Conservation (phyloP, 495 filamentous ascomycete genomes). For the Podospora fimiseda region DNA sequence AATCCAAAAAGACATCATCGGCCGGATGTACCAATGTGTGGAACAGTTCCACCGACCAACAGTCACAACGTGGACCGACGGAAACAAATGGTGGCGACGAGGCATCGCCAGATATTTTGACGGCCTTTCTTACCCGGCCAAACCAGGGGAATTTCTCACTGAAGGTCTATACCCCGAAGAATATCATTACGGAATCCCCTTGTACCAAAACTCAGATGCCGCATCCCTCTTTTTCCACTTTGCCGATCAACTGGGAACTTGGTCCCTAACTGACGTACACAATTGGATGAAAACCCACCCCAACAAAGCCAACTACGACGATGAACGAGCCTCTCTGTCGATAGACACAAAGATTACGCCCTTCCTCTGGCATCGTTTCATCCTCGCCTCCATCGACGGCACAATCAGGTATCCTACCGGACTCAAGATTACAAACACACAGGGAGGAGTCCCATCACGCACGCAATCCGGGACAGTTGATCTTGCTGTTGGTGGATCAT, state of each 20-base stretch:
- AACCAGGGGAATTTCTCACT: not conserved
- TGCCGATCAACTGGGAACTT: not conserved
- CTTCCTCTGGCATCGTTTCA: not conserved
- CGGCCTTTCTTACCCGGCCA: not conserved
- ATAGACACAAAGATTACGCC: not conserved
- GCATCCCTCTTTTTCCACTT: not conserved
- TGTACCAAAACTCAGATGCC: not conserved
- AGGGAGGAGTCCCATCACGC: not conserved
- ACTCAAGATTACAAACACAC: conserved; percentile 1
- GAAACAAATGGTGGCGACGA: not conserved
- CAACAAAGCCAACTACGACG: not conserved
- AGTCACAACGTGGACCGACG: not conserved
- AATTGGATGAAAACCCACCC: not conserved
- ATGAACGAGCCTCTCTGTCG: not conserved
- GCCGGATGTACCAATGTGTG: not conserved
- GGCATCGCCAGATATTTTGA: not conserved
- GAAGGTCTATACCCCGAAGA: not conserved
- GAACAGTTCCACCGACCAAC: not conserved
- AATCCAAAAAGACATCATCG: conserved; percentile 1
- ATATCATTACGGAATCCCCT: not conserved
- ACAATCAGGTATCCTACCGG: conserved; percentile 1
- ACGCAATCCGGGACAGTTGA: not conserved
- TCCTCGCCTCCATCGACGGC: conserved; percentile 3
- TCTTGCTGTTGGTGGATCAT: not conserved
- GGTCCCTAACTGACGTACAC: not conserved